Evolutionary conservation across 345 rosid species (phyloP), one percentile per base, ranked within the genome.

Genomic region (Zanthoxylum bungeanum): DNA sequence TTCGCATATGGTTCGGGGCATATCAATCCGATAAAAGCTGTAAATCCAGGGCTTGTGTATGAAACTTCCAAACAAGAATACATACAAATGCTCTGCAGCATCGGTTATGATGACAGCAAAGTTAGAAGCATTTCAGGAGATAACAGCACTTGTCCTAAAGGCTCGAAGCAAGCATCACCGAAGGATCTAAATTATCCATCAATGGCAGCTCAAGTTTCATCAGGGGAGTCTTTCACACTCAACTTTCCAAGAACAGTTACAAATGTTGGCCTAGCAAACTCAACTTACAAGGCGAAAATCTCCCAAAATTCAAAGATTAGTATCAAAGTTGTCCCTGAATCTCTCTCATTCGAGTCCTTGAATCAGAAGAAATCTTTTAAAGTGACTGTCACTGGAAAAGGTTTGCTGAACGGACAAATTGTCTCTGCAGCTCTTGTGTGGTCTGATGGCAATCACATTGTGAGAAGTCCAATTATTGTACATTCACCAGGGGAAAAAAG

Each of bases 151-250:
- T 90, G 89, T 25, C 68, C 76, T 4, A 12, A 65, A 24, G 66
- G 62, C 39, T 62, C 75, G 2, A 16, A 73, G 1, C 70, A 71
- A 33, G 58, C 34, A 5, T 61, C 81, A 4, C 63, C 79, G 1
- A 63, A 61, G 37, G 85, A 84, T 79, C 71, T 91, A 21, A 89
- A 89, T 62, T 87, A 89, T 69, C 91, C 92, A 21, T 74, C 89
- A 8, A 51, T 87, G 65, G 40, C 82, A 34, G 77, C 79, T 50
- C 10, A 14, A 51, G 76, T 82, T 34, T 8, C 75, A 2, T 9
- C 31, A 7, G 33, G 0, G 6, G 24, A 44, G 31, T 9, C 85
- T 5, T 80, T 85, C 71, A 68, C 46, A 1, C 12, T 81, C 30
- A 36, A 8, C 10, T 82, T 91, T 60, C 53, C 17, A 28, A 77